phyloP scores from a whole-genome alignment of 2,329 filamentous ascomycete species.

The Mycogone perniciosa region DNA sequence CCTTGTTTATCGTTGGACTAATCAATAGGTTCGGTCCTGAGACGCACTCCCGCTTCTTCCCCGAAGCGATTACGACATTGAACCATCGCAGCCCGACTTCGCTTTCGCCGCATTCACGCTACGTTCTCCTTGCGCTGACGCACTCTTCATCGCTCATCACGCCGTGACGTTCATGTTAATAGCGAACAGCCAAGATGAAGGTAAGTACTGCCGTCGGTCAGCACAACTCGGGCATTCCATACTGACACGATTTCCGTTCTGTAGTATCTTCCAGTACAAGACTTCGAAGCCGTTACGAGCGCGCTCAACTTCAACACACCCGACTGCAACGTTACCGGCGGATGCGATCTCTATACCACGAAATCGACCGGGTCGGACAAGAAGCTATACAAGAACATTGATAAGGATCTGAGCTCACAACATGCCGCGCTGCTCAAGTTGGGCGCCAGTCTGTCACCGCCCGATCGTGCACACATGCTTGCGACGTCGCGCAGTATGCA shows the following conservation, averaged over 20 bases:
- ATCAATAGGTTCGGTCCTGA: not conserved
- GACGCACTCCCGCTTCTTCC: not conserved
- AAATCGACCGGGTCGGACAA: constrained; percentile 94
- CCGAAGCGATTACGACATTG: not conserved
- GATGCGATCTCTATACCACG: constrained; percentile 94
- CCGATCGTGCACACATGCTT: constrained; percentile 65
- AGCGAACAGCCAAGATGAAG: constrained; percentile 30
- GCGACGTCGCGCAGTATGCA: constrained; percentile 54
- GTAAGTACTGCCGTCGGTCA: constrained; percentile 20
- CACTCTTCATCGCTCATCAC: not conserved
- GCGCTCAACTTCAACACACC: constrained; percentile 93
- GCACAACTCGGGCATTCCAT: not conserved
- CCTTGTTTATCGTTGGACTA: constrained; percentile 12
- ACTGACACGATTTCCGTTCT: constrained; percentile 16
- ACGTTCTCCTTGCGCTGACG: not conserved
- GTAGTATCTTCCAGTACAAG: constrained; percentile 84
- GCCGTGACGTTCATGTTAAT: not conserved
- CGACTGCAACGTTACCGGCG: constrained; percentile 85
- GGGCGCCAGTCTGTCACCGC: constrained; percentile 80
- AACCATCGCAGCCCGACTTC: constrained; percentile 13
- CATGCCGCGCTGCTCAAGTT: constrained; percentile 83
- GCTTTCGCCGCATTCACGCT: constrained; percentile 1
- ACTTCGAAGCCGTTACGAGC: constrained; percentile 86
- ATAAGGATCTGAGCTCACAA: constrained; percentile 82
- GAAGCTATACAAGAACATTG: constrained; percentile 94